Evolutionary conservation across 208 protist species (phyloP).

Genomic region (Crithidia sp.): DNA sequence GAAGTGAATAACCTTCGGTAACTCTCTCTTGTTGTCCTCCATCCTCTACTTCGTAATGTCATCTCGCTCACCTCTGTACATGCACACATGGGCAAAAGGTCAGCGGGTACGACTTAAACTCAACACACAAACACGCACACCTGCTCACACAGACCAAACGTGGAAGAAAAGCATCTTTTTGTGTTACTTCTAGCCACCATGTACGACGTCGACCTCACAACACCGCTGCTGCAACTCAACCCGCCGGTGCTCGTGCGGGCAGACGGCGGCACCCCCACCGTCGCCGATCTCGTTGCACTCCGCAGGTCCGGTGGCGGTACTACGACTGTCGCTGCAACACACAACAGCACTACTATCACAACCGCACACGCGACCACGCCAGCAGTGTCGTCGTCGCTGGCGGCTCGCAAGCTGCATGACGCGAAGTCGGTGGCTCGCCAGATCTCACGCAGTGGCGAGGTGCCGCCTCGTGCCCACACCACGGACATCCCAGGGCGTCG

Average conservation of each 20-base stretch:
- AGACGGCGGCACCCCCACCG: conserved; percentile 6
- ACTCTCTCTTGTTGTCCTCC: too few species aligned
- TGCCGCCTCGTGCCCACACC: conserved; percentile 9
- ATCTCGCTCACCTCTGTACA: too few species aligned
- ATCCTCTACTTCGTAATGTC: too few species aligned
- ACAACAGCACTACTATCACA: background rate
- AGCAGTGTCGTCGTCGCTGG: conserved; percentile 1
- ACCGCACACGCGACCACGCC: background rate
- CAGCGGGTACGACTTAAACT: too few species aligned
- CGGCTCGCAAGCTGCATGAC: conserved; percentile 32
- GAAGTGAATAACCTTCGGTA: background rate
- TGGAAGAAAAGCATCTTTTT: too few species aligned
- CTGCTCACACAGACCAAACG: too few species aligned
- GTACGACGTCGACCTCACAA: conserved; percentile 9
- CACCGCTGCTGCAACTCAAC: conserved; percentile 33
- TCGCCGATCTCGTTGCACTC: conserved; percentile 18
- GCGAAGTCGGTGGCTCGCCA: conserved; percentile 30
- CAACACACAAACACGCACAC: too few species aligned
- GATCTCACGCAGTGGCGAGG: conserved; percentile 17
- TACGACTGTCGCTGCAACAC: background rate
- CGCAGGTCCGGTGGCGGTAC: background rate
- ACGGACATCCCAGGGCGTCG: conserved; percentile 4
- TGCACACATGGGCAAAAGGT: too few species aligned
- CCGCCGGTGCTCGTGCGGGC: conserved; percentile 35
- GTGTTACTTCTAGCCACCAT: background rate